These are phyloP conservation scores for Boletus sp. DNA, from an alignment of 768 basidiomycete species.

Conservation along the genomic window DNA sequence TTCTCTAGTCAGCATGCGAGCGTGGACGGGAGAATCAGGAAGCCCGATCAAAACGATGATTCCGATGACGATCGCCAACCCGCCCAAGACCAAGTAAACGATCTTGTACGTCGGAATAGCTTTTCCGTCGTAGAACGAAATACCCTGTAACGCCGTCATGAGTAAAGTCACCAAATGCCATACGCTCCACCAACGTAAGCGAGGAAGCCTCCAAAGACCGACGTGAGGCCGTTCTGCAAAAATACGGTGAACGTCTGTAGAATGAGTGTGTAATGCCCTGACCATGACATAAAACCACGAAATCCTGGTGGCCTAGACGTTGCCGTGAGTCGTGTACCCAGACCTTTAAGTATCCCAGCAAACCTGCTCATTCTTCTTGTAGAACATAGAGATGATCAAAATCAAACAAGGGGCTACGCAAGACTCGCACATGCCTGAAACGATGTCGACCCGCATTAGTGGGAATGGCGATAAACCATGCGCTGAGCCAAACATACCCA, in stretches of 20 bases:
- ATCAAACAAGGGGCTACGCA: conserved; percentile 65
- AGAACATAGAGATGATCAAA: conserved; percentile 64
- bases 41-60: conserved; percentile 56
- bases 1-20: conserved; percentile 51
- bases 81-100: conserved; percentile 59
- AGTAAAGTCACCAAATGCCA: background rate
- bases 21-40: conserved; percentile 65
- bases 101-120: conserved; percentile 57
- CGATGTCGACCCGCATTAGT: background rate
- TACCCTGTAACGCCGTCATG: conserved; percentile 37
- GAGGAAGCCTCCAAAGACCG: conserved; percentile 61
- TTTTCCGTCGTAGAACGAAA: conserved; percentile 52
- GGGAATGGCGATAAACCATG: background rate
- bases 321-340: conserved; percentile 1
- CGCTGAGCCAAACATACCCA: conserved; percentile 38
- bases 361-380: conserved; percentile 66
- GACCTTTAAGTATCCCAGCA: background rate
- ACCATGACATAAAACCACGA: conserved; percentile 71
- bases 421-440: conserved; percentile 61
- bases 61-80: conserved; percentile 58
- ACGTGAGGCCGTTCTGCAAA: conserved; percentile 54
- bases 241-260: background rate
- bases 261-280: conserved; percentile 1
- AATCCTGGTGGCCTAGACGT: conserved; percentile 48
- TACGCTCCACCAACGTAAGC: conserved; percentile 47